Base-by-base conservation (phyloP, 192 early-diverging fungal species). In the Gaertneriomyces semiglobifer region DNA sequence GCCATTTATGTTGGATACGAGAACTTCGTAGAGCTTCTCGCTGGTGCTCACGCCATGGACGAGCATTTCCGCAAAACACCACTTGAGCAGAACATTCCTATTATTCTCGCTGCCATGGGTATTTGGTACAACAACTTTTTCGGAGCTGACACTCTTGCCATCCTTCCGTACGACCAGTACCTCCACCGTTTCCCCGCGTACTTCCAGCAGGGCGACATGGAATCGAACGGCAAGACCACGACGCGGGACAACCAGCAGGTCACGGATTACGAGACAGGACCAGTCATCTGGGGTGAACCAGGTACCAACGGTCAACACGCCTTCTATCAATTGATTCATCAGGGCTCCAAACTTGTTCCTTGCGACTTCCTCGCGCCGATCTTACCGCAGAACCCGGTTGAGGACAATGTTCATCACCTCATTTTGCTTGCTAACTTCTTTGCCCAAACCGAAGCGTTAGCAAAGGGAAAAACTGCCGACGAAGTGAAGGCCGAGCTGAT, bases 121-220 rank as follows among this genome's bases (percentile, higher is more conserved):
- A 73, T 98, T 65, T 97, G 93, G 93, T 99, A 99, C 85, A 99
- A 98, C 87, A 91, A 99, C 88, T 99, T 99, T 72, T 95, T 89
- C 71, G 93, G 89, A 68, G 89, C 92, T 47, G 88, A 96, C 70
- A 96, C 93, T 45, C 87, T 92, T 54, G 93, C 93, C 18, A 90
- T 99, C 61, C 81, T 99, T 18, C 96, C 96, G 39, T 99, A 99
- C 77, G 96, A 99, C 83, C 96, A 99, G 82, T 99, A 99, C 74
- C 81, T 99, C 75, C 90, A 92, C 74, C 88, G 96, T 47, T 99
- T 99, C 85, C 84, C 96, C 19, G 96, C 95, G 46, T 98, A 99
- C 83, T 94, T 99, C 88, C 95, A 99, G 77, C 71, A 91, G 82
- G 96, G 96, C 64, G 94, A 99, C 77, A 99, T 99, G 96, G 96